Evolutionary conservation across 768 basidiomycete genomes (phyloP).

Genomic region (Cubamyces sp.): DNA sequence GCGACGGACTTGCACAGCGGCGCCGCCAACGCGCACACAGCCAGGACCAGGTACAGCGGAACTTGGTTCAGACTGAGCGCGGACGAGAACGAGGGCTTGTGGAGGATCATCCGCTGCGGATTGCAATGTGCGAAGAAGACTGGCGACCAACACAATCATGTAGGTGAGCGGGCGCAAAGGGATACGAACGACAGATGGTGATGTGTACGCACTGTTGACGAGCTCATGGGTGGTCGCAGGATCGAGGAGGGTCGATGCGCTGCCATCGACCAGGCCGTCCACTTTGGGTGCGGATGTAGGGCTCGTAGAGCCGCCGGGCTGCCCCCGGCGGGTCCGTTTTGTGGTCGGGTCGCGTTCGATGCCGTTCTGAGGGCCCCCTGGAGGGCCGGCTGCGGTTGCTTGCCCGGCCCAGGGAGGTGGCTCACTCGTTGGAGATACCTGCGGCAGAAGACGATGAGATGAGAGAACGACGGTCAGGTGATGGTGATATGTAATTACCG

Average conservation of each 20-base stretch:
- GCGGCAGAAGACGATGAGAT: neutral
- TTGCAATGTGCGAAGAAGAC: conserved; percentile 86
- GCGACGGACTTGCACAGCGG: conserved; percentile 71
- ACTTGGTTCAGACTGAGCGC: conserved; percentile 68
- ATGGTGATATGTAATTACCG: conserved; percentile 12
- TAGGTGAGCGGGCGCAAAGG: conserved; percentile 17
- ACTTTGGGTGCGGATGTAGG: conserved; percentile 15
- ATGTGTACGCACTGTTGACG: conserved; percentile 62
- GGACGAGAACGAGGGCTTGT: conserved; percentile 76
- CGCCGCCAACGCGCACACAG: conserved; percentile 79
- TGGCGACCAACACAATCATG: conserved; percentile 32
- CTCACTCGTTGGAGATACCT: conserved; percentile 17
- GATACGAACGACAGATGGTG: conserved; percentile 1
- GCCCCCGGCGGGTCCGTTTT: conserved; percentile 20
- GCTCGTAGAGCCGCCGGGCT: conserved; percentile 7
- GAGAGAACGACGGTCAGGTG: neutral
- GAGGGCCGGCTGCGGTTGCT: conserved; percentile 17
- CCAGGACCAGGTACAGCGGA: conserved; percentile 70
- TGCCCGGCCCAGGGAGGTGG: conserved; percentile 22
- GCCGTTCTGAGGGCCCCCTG: conserved; percentile 2
- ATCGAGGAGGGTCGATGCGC: conserved; percentile 51
- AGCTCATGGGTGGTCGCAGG: conserved; percentile 70
- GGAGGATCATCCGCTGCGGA: conserved; percentile 74
- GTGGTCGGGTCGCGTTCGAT: conserved; percentile 21
- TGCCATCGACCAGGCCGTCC: conserved; percentile 37